These are phyloP conservation scores for Colletotrichum paranaense DNA, from an alignment of 2,329 filamentous ascomycete species.

Conservation along the genomic window DNA sequence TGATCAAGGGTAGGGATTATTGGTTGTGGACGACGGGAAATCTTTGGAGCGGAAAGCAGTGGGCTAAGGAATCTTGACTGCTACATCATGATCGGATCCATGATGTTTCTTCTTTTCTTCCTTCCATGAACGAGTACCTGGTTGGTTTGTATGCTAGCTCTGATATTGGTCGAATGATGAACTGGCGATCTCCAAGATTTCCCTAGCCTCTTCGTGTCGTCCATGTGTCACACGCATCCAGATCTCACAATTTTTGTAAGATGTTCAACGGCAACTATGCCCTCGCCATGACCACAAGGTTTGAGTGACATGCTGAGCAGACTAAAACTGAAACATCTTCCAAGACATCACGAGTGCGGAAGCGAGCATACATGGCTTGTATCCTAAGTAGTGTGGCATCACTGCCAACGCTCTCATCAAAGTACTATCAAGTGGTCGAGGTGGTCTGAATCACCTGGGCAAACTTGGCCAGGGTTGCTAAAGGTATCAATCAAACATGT, in stretches of 20 bases:
- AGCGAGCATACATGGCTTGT: neutral
- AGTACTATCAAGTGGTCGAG: neutral
- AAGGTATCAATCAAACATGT: neutral
- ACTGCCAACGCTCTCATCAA: neutral
- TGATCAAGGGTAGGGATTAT: conserved; percentile 62
- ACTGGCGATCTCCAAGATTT: neutral
- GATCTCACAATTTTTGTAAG: too few species aligned
- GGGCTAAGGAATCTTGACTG: conserved; percentile 54
- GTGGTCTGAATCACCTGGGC: neutral
- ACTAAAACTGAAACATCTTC: too few species aligned
- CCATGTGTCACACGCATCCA: neutral
- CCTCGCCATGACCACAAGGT: too few species aligned
- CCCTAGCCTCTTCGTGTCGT: neutral
- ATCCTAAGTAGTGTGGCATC: neutral
- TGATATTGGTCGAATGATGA: neutral
- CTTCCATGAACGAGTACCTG: neutral
- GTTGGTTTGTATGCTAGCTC: neutral
- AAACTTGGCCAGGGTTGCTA: neutral
- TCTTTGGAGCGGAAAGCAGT: conserved; percentile 64
- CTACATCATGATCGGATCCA: neutral
- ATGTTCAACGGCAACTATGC: too few species aligned
- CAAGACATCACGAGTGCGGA: neutral
- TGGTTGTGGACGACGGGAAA: conserved; percentile 60
- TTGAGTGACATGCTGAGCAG: too few species aligned
- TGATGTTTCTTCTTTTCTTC: neutral